These are phyloP conservation scores for Rubia balearica DNA, from an alignment of 305 asterid species.

Conservation along the genomic window DNA sequence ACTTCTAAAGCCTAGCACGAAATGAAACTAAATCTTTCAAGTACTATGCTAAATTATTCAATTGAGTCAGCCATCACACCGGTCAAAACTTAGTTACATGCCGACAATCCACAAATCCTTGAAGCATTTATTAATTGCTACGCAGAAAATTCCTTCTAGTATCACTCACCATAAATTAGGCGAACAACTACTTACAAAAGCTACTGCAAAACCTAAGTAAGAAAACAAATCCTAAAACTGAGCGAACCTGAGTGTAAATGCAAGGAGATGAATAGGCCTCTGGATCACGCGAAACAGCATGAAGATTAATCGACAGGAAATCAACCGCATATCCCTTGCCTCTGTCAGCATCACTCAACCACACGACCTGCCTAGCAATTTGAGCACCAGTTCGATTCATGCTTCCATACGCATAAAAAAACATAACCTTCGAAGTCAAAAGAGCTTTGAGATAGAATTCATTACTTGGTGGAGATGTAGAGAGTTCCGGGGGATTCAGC, in stretches of 20 bases:
- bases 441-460: not conserved
- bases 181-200: not conserved
- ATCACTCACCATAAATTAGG: not conserved
- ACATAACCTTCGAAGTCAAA: not conserved
- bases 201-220: not conserved
- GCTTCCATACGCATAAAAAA: not conserved
- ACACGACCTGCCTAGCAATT: constrained; percentile 65
- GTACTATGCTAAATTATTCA: not conserved
- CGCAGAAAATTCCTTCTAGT: not conserved
- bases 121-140: not conserved
- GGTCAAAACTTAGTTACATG: too few relatives aligned
- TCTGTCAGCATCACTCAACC: constrained; percentile 80
- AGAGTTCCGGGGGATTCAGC: constrained; percentile 84
- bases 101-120: not conserved
- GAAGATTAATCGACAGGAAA: constrained; percentile 66
- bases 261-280: constrained; percentile 84
- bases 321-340: constrained; percentile 74
- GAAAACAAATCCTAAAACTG: not conserved
- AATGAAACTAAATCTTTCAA: not conserved
- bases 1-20: not conserved
- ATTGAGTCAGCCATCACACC: not conserved
- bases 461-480: constrained; percentile 69
- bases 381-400: constrained; percentile 2
- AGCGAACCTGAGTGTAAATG: constrained; percentile 68
- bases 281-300: constrained; percentile 85